Evolutionary conservation across 2,329 filamentous ascomycete species (phyloP).

Genomic region (Chaetomiaceae sp.): DNA sequence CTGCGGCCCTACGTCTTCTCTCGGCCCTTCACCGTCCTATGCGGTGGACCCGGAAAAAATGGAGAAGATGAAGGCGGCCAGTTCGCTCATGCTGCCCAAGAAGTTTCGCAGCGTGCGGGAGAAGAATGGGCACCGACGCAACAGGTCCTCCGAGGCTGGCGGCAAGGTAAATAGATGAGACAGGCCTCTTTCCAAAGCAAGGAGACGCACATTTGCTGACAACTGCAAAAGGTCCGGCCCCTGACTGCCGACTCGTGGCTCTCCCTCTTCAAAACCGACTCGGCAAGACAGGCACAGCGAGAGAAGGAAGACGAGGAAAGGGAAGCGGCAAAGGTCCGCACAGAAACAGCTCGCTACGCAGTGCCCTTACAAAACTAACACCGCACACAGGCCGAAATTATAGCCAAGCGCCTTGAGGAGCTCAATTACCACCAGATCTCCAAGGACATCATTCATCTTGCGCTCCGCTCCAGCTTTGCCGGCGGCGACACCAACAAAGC

Average conservation of each 20-base stretch:
- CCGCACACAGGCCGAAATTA: slow-evolving; percentile 36
- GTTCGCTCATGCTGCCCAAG: slow-evolving; percentile 40
- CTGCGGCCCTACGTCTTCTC: background rate
- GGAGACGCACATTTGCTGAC: slow-evolving; percentile 16
- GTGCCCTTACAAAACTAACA: background rate
- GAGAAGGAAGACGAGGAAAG: slow-evolving; percentile 28
- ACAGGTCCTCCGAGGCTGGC: slow-evolving; percentile 50
- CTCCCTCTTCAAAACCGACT: slow-evolving; percentile 59
- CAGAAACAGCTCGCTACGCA: background rate
- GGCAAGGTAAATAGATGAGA: slow-evolving; percentile 43
- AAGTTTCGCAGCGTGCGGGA: slow-evolving; percentile 69
- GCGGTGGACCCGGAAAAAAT: slow-evolving; percentile 4
- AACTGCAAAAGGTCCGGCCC: slow-evolving; percentile 42
- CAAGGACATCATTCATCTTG: slow-evolving; percentile 54
- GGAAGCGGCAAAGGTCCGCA: slow-evolving; percentile 43
- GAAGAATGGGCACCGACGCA: slow-evolving; percentile 53
- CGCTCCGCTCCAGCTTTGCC: slow-evolving; percentile 58
- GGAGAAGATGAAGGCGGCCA: slow-evolving; percentile 45
- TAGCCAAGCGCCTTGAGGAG: slow-evolving; percentile 38
- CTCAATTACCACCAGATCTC: slow-evolving; percentile 43
- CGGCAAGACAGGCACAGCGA: slow-evolving; percentile 43
- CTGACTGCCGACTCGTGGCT: slow-evolving; percentile 55
- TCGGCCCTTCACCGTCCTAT: background rate
- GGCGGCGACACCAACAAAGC: slow-evolving; percentile 69
- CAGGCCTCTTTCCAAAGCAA: background rate